Evolutionary conservation across 2,329 filamentous ascomycete genomes (phyloP), one percentile per base, ranked within the genome.

Genomic region (Penicillium sp.): DNA sequence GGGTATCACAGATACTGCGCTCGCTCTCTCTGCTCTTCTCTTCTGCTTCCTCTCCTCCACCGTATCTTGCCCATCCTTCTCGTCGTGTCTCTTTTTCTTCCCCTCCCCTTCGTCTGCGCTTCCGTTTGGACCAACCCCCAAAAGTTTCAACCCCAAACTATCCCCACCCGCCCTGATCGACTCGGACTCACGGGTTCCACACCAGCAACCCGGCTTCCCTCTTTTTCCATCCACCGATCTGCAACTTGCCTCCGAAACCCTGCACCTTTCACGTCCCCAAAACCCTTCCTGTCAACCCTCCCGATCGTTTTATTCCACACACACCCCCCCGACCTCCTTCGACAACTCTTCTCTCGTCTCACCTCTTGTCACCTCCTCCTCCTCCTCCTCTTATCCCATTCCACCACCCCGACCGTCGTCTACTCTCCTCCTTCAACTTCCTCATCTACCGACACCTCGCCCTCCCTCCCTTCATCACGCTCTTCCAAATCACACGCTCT

Each of bases 131-230:
- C 53, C 57, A 59, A 63, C 28, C 17, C 17, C 25, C 20, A 20
- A 45, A 17, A 5, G 15, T 66, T 61, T 41, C 52, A 61, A 58
- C 57, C 41, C 39, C 63, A 31, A 31, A 31, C 7, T 8, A 68
- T 67, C 64, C 62, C 67, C 66, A 68, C 66, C 63, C 67, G 65
- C 63, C 63, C 67, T 67, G 64, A 69, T 68, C 66, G 63, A 64
- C 66, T 66, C 63, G 17, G 59, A 61, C 54, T 62, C 57, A 42
- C 65, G 37, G 63, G 61, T 60, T 65, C 62, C 61, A 67, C 64
- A 61, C 55, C 63, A 65, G 61, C 63, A 55, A 35, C 54, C 51
- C 42, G 60, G 20, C 60, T 45, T 62, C 37, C 54, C 43, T 59
- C 61, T 62, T 58, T 58, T 66, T 60, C 50, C 39, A 58, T 55